These are phyloP conservation scores for Fusarium albidum DNA, from an alignment of 2,329 filamentous ascomycete genomes.

Conservation along the genomic window DNA sequence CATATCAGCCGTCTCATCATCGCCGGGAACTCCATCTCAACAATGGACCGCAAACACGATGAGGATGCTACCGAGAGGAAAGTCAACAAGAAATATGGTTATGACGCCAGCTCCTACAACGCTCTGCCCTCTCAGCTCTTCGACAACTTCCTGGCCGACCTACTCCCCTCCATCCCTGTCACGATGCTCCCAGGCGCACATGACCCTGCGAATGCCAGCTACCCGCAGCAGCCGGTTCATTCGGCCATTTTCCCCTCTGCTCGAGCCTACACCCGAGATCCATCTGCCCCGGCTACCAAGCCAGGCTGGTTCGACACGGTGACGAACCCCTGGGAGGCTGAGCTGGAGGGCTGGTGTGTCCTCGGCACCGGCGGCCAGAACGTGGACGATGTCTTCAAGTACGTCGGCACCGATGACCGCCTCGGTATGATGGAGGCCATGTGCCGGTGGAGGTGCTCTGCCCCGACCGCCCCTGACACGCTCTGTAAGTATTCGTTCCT, in stretches of 20 bases:
- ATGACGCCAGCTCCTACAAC: constrained; percentile 90
- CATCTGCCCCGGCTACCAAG: constrained; percentile 48
- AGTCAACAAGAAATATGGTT: constrained; percentile 84
- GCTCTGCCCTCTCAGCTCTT: constrained; percentile 82
- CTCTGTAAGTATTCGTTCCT: constrained; percentile 71
- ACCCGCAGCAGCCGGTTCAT: constrained; percentile 94
- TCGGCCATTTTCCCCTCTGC: constrained; percentile 86
- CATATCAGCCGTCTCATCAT: constrained; percentile 87
- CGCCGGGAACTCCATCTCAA: constrained; percentile 89
- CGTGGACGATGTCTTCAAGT: constrained; percentile 92
- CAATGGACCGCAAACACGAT: constrained; percentile 52
- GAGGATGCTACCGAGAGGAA: constrained; percentile 57
- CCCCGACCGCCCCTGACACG: constrained; percentile 95
- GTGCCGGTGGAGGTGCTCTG: constrained; percentile 89
- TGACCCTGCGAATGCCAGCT: constrained; percentile 88
- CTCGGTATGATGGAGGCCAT: constrained; percentile 94
- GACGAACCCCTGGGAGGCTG: constrained; percentile 93
- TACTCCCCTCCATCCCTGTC: constrained; percentile 87
- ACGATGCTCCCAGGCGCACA: constrained; percentile 85
- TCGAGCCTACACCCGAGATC: constrained; percentile 69
- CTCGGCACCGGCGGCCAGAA: constrained; percentile 92
- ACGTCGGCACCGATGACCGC: constrained; percentile 79
- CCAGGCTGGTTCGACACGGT: constrained; percentile 85
- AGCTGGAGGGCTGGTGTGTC: constrained; percentile 88
- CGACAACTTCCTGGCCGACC: constrained; percentile 80